Percentiles rank a stretch among this genome's conserved stretches.
Evolutionary conservation across 352 stramenopile species (phyloP).

Genomic region (Globisporangium sylvaticum): DNA sequence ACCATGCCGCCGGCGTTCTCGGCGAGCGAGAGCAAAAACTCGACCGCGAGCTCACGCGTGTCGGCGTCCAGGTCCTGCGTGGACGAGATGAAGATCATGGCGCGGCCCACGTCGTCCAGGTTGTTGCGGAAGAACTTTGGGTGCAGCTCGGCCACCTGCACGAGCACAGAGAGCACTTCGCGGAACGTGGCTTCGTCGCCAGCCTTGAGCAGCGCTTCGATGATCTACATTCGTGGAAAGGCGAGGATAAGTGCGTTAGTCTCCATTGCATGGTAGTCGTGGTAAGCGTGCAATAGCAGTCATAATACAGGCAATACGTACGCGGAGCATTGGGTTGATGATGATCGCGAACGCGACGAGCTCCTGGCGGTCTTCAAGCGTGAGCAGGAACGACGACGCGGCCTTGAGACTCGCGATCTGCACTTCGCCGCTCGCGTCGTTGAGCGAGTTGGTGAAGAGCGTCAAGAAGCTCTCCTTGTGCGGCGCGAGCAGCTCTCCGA

Average conservation of each 20-base stretch:
- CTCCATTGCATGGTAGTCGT: background rate
- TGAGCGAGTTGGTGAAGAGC: conserved; percentile 70
- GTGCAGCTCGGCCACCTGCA: conserved; percentile 76
- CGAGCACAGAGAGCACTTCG: conserved; percentile 64
- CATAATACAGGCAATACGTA: conserved; percentile 19
- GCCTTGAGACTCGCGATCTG: conserved; percentile 75
- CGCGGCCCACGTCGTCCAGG: conserved; percentile 64
- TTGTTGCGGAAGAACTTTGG: conserved; percentile 77
- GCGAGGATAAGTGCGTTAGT: background rate
- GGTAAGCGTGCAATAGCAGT: background rate
- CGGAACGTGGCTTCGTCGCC: conserved; percentile 67
- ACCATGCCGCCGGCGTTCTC: conserved; percentile 81
- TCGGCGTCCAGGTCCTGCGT: conserved; percentile 62
- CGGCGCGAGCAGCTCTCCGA: conserved; percentile 51
- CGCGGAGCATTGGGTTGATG: conserved; percentile 64
- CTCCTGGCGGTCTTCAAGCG: conserved; percentile 67
- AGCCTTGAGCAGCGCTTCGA: conserved; percentile 52
- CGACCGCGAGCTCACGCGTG: conserved; percentile 72
- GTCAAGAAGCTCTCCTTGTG: conserved; percentile 81
- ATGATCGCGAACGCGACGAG: conserved; percentile 66
- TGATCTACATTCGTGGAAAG: conserved; percentile 32
- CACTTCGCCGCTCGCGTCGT: conserved; percentile 56
- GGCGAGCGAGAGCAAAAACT: conserved; percentile 78
- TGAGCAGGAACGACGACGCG: conserved; percentile 64
- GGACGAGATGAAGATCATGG: conserved; percentile 78